Evolutionary conservation across 2,329 filamentous ascomycete species (phyloP), one percentile per base, ranked within the genome.

Genomic region (Phyllosticta citriasiana): DNA sequence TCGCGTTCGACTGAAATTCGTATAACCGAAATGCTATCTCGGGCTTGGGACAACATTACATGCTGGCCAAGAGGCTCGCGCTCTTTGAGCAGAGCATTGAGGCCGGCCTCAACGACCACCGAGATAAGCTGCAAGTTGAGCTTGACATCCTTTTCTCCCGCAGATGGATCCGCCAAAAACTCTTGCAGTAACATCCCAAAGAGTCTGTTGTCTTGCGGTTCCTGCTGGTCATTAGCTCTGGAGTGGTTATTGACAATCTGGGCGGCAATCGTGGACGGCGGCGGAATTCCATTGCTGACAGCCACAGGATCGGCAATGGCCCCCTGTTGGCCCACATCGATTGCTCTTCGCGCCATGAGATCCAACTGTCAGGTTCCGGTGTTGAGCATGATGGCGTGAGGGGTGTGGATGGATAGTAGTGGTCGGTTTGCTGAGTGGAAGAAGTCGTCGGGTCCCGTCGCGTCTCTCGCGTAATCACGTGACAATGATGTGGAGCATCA

Each of bases 51-150:
- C 27, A 82, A 76, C 52, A 86, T 74, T 61, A 83, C 76, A 35
- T 79, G 78, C 65, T 84, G 77, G 62, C 84, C 79, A 70, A 91
- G 88, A 2, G 84, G 85, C 66, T 91, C 84, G n/a, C 40, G 40
- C 67, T 91, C 84, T 69, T 83, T 80, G 65, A 81, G 80, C 55
- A 89, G 79, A 53, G 80, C 81, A 66, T 91, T 88, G 12, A 97
- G 78, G 24, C 91, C 88, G 62, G 90, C 88, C 69, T 89, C 87
- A 57, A 88, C 81, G 67, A 94, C 88, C 64, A 96, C 88, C 69
- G 89, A 91, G 58, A 96, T 86, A 57, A 97, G 82, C 74, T 91
- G 88, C 68, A 91, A 88, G 67, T 95, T 93, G 71, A 95, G 86
- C 57, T 86, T 82, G 53, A 88, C 75, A 65, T 88, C 86, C 53